Conservation (phyloP, 2,329 filamentous ascomycete species). For the Hypoxylon sp. region DNA sequence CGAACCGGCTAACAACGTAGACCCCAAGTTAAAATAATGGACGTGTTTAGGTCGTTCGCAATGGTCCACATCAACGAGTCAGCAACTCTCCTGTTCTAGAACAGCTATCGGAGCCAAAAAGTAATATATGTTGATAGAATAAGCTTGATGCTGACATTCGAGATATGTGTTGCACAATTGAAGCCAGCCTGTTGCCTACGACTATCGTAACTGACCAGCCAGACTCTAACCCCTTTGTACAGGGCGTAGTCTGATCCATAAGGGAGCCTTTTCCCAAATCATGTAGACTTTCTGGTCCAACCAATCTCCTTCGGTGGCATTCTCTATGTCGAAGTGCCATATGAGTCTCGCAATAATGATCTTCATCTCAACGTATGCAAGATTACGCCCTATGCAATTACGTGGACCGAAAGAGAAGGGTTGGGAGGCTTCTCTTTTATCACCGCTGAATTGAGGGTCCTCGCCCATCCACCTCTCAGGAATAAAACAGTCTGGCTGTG, state of each 20-base stretch:
- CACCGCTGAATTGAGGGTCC: constrained; percentile 46
- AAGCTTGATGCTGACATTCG: background rate
- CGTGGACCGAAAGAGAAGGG: constrained; percentile 55
- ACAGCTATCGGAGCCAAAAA: background rate
- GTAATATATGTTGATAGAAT: background rate
- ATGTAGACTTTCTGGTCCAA: constrained; percentile 38
- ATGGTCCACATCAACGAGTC: background rate
- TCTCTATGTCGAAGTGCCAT: constrained; percentile 57
- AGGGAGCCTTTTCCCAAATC: constrained; percentile 38
- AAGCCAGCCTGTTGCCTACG: background rate
- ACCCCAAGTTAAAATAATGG: background rate
- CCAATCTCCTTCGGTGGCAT: constrained; percentile 26
- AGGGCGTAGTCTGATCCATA: constrained; percentile 36
- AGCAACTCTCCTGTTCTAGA: background rate
- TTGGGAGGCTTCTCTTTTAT: constrained; percentile 51
- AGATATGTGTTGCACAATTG: background rate
- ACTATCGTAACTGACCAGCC: background rate
- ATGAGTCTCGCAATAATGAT: constrained; percentile 56
- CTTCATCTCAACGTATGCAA: constrained; percentile 59
- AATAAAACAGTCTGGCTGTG: constrained; percentile 26
- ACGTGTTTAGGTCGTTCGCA: background rate
- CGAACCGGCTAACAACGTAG: background rate
- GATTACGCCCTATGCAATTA: constrained; percentile 55
- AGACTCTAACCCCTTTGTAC: constrained; percentile 13
- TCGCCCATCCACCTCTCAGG: constrained; percentile 43